Base-by-base conservation (phyloP, 2,329 filamentous ascomycete genomes). In the Penicillium sp. region DNA sequence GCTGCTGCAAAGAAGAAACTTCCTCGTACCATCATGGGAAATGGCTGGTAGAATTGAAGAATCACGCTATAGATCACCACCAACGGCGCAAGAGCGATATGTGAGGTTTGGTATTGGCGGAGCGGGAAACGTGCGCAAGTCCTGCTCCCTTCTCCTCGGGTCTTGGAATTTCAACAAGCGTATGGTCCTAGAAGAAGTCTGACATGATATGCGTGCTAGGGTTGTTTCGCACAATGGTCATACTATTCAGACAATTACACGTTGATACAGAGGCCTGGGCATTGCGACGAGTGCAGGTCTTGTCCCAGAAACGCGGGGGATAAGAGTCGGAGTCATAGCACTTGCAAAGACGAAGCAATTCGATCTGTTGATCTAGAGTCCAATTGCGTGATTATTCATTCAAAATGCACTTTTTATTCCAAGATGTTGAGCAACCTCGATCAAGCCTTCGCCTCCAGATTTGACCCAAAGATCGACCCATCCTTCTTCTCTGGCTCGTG, bases 381-480 rank as follows among this genome's bases (percentile, higher is more conserved):
- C 13, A 6, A 6, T 13, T 14, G 13, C 13, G 35, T 37, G 35
- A 37, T 37, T 13, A 43, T 53, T 37, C 25, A 60, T 48, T 52
- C 30, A 42, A 52, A 48, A 6, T 16, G 13, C 16, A 54, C 40
- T 43, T 25, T 64, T 61, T 48, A 65, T 63, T 28, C 65, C 65
- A 60, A 64, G 58, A 35, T 63, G 26, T 46, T 51, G 53, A 55
- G 66, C 62, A 56, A 70, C 57, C 53, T 66, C 60, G 48, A 63
- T 35, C 52, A 70, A 48, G 57, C 66, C 63, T 28, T 53, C 54
- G 52, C 66, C 55, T 46, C 57, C 58, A 62, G 63, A 42, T 37
- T 69, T 72, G 22, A 89, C 64, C 85, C 85, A 88, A 51, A 87
- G 66, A 73, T 91, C 88, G 10, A 90, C 87, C 82, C 86, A 88